Base-by-base conservation (phyloP, 2,329 filamentous ascomycete species). In the Cadophora sp. region DNA sequence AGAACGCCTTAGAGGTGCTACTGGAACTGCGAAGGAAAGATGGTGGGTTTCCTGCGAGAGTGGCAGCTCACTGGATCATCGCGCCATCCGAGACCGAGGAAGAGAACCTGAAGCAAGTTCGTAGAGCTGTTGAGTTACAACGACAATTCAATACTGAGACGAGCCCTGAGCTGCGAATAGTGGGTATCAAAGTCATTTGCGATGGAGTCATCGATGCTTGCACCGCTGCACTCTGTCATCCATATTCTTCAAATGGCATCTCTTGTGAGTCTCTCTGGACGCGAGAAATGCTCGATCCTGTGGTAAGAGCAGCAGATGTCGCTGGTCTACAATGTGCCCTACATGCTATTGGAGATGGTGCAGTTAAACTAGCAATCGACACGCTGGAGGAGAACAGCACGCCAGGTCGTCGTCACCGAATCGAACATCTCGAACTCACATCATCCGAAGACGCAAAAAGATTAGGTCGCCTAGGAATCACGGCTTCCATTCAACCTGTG, bases 131-230 rank as follows among this genome's bases (percentile, higher is more conserved):
- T 2, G 39, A 59, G 13, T 14, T 59, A 13, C 39, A 47, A 2
- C 16, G 30, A 22, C 18, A 30, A 6, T 47, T 45, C 76, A 84
- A 82, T 73, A 75, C 73, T 14, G 66, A 76, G 2, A 82, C 79
- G 5, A 81, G 77, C 58, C 83, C 82, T 0, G 81, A 84, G 68
- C 81, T 80, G 64, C 78, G 84, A 20, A 76, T 91, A 9, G 83
- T 87, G 0, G 88, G 88, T 4, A 83, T 90, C 76, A 91, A 91
- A 73, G 76, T 90, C 24, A 88, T 91, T 47, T 86, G 85, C 71
- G 88, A 91, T 67, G 88, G 88, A 13, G 86, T 89, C 43, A 81
- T 91, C 45, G 88, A 91, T 69, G 85, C 85, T 0, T 91, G 88
- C 76, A 90, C 88, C 1, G 88, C 88, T 0, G 86, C 84, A 0